These are phyloP conservation scores for Helenozyma baotianmanensis DNA, from an alignment of 805 yeast species.

Conservation along the genomic window DNA sequence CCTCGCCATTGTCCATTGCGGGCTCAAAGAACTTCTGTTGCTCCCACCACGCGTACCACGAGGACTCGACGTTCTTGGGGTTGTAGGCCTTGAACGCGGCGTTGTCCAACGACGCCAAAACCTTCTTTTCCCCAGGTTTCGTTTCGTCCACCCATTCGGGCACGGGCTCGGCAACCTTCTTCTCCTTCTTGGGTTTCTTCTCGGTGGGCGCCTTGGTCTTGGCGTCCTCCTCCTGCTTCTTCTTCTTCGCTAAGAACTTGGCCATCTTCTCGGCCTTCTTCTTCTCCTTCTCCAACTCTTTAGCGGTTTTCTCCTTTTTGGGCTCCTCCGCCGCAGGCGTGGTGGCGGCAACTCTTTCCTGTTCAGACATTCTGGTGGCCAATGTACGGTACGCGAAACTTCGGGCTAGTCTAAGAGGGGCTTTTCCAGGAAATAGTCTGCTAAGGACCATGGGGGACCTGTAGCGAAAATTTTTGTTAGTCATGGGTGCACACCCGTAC, in stretches of 20 bases:
- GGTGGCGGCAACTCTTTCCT: slow-evolving; percentile 8
- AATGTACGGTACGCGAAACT: slow-evolving; percentile 6
- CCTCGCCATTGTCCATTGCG: slow-evolving; percentile 68
- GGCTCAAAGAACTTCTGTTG: slow-evolving; percentile 86
- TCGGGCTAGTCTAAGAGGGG: slow-evolving; percentile 1
- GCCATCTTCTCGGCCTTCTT: slow-evolving; percentile 85
- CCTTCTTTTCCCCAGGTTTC: slow-evolving; percentile 84
- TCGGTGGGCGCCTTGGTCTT: slow-evolving; percentile 38
- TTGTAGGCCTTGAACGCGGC: slow-evolving; percentile 91
- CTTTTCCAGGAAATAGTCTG: slow-evolving; percentile 9
- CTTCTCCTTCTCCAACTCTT: slow-evolving; percentile 80
- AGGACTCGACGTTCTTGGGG: slow-evolving; percentile 88
- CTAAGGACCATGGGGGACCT: slow-evolving; percentile 11
- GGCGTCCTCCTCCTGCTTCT: slow-evolving; percentile 46
- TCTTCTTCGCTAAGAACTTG: slow-evolving; percentile 81
- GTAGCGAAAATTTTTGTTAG: slow-evolving; percentile 3
- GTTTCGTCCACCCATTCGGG: slow-evolving; percentile 89
- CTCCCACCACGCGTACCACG: slow-evolving; percentile 98
- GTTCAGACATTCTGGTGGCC: slow-evolving; percentile 13
- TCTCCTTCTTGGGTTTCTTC: slow-evolving; percentile 65
- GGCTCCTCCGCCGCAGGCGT: slow-evolving; percentile 8
- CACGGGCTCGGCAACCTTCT: slow-evolving; percentile 61
- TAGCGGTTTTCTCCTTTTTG: slow-evolving; percentile 51
- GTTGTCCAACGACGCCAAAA: slow-evolving; percentile 80
- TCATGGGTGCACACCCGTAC: slow-evolving; percentile 9